These are phyloP conservation scores for Microdochium nivale DNA, from an alignment of 2,329 filamentous ascomycete genomes.

Conservation along the genomic window DNA sequence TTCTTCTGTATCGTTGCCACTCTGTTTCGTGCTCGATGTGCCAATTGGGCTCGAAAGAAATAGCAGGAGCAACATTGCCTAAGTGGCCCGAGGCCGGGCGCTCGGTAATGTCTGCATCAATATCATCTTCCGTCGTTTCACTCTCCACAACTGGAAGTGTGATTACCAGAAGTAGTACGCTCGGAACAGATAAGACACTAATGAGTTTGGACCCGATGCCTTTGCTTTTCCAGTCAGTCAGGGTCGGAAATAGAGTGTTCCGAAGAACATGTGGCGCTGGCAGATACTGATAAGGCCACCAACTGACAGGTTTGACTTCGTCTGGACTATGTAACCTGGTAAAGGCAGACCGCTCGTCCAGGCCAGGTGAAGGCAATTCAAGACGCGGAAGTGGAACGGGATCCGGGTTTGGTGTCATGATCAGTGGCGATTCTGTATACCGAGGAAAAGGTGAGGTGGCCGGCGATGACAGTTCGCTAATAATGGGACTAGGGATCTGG, in stretches of 20 bases:
- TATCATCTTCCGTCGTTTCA: conserved; percentile 42
- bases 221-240: conserved; percentile 76
- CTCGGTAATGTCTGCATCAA: conserved; percentile 26
- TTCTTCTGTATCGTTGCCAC: conserved; percentile 50
- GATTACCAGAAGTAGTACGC: conserved; percentile 80
- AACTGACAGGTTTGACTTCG: conserved; percentile 45
- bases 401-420: conserved; percentile 29
- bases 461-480: conserved; percentile 26
- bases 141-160: conserved; percentile 87
- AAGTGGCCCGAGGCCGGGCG: conserved; percentile 14
- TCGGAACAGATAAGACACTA: conserved; percentile 77
- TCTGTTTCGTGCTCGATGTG: conserved; percentile 38
- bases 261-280: conserved; percentile 64
- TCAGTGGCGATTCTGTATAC: conserved; percentile 50
- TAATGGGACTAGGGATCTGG: conserved; percentile 36
- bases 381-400: conserved; percentile 41
- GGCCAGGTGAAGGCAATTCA: conserved; percentile 40
- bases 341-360: conserved; percentile 35
- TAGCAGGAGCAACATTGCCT: conserved; percentile 22
- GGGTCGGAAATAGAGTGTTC: conserved; percentile 76
- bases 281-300: conserved; percentile 75
- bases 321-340: conserved; percentile 28
- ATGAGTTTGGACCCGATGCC: conserved; percentile 76
- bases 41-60: conserved; percentile 23
- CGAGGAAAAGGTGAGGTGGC: conserved; percentile 57